Percentiles rank a stretch among this genome's conserved stretches.
These are phyloP conservation scores for Picea engelmannii DNA, from an alignment of 83 land plant genomes.

Conservation along the genomic window DNA sequence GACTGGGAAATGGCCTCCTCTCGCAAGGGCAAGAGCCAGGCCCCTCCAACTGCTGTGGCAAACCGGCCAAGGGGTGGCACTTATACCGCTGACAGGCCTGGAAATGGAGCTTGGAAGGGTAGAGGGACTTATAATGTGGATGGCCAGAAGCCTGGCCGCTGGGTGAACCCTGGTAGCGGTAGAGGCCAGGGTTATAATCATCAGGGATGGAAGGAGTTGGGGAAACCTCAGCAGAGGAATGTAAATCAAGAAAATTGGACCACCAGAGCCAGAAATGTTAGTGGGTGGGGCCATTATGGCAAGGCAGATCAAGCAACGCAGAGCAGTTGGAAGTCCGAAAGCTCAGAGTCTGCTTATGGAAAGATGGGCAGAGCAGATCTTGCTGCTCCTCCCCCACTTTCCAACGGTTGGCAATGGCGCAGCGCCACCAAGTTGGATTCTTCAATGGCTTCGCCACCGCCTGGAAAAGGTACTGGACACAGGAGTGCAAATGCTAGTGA, in stretches of 20 bases:
- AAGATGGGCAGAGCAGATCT: not conserved
- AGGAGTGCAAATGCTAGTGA: not conserved
- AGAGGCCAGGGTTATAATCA: not conserved
- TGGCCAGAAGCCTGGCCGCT: not conserved
- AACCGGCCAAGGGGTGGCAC: not conserved
- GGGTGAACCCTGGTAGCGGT: not conserved
- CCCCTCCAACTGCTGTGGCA: not conserved
- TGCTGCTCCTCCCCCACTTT: constrained; percentile 42
- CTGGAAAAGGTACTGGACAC: not conserved
- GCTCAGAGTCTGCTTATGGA: not conserved
- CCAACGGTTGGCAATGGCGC: constrained; percentile 55
- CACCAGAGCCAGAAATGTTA: not conserved
- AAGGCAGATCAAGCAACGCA: not conserved
- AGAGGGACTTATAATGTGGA: not conserved
- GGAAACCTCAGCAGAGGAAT: constrained; percentile 8
- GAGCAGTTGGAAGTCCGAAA: not conserved
- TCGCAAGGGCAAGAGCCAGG: constrained; percentile 7
- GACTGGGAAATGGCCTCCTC: constrained; percentile 6
- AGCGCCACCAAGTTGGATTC: constrained; percentile 20
- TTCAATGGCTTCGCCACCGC: not conserved
- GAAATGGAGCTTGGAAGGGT: not conserved
- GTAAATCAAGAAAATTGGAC: not conserved
- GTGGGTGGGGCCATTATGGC: not conserved
- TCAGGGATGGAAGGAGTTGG: not conserved
- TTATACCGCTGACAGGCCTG: not conserved